Evolutionary conservation across 768 basidiomycete species (phyloP), one percentile per base, ranked within the genome.

Genomic region (Amanita fuliginea): DNA sequence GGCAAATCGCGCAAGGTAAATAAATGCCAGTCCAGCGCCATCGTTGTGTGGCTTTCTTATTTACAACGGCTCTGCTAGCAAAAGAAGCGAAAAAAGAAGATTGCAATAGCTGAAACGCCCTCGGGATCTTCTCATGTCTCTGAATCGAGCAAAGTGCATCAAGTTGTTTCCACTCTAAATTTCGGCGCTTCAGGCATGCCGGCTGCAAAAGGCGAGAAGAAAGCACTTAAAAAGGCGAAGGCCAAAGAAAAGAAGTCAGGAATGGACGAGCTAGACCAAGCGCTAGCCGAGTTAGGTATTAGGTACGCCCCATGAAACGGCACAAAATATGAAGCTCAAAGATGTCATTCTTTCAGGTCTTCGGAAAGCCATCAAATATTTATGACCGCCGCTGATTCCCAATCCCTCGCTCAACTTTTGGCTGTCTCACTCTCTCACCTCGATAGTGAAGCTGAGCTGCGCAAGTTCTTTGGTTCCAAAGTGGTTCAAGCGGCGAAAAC

Each of bases 391-490:
- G 18, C 59, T 54, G 51, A 55, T 53, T 60, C 62, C 35, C 62
- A 65, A 32, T 62, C 68, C 18, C 60, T 79, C 47, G 62, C 75
- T 9, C 62, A 75, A 42, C 76, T 96, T 1, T 72, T 95, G 16
- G 70, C 86, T 0, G 82, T 95, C n/a, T 90, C 88, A 0, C 70
- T 83, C 1, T 70, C 83, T 35, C 75, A 90, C 56, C 78, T 99
- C 13, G 92, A 98, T 54, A 73, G 82, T 9, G 92, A 95, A 52
- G 84, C 85, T 0, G 96, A 99, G 61, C 77, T 98, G 66, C 81
- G 86, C 49, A 84, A 81, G 54, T 95, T 97, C 73, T 99, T 99
- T 60, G 95, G 95, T 1, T 77, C 88, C 16, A 87, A 83, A 58
- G 93, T 96, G 51, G 77, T 97, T 7, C 70, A 73, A n/a, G 78